These are phyloP conservation scores for Pinus albicaulis DNA, from an alignment of 75 land plant genomes.

Conservation along the genomic window DNA sequence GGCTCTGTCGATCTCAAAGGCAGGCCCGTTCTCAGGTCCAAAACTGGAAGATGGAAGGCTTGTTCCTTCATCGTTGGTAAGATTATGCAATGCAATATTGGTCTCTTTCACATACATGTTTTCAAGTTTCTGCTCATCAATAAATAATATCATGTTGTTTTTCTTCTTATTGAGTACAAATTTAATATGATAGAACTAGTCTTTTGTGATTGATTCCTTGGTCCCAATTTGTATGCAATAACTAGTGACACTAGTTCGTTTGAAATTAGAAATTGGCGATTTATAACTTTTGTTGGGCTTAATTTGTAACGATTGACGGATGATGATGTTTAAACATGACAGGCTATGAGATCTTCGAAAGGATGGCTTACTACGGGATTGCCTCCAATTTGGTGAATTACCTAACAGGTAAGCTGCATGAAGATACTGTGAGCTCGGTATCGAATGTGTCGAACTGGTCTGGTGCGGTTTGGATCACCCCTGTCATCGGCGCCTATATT, in stretches of 20 bases:
- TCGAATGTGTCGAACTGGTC: slow-evolving; percentile 33
- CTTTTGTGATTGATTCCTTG: too few species aligned
- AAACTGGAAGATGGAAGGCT: slow-evolving; percentile 47
- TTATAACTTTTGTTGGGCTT: too few species aligned
- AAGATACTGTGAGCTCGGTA: slow-evolving; percentile 38
- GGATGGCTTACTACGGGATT: slow-evolving; percentile 78
- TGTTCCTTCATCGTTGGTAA: slow-evolving; percentile 39
- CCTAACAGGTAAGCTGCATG: slow-evolving; percentile 55
- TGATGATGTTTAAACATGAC: background rate
- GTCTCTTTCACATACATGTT: background rate
- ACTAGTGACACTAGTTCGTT: too few species aligned
- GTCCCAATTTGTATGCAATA: too few species aligned
- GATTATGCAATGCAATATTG: background rate
- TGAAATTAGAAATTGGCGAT: too few species aligned
- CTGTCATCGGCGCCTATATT: slow-evolving; percentile 31
- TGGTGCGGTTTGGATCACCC: slow-evolving; percentile 30
- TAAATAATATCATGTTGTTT: too few species aligned
- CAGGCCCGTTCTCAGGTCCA: slow-evolving; percentile 43
- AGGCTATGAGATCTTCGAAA: slow-evolving; percentile 77
- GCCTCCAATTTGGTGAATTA: slow-evolving; percentile 64
- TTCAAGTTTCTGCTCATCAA: background rate
- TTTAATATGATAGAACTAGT: too few species aligned
- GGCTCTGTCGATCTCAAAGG: slow-evolving; percentile 34
- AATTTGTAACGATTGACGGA: background rate
- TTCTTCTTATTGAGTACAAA: too few species aligned